Base-by-base conservation (phyloP, 192 early-diverging fungal species). In the Chytriomyces sp. region DNA sequence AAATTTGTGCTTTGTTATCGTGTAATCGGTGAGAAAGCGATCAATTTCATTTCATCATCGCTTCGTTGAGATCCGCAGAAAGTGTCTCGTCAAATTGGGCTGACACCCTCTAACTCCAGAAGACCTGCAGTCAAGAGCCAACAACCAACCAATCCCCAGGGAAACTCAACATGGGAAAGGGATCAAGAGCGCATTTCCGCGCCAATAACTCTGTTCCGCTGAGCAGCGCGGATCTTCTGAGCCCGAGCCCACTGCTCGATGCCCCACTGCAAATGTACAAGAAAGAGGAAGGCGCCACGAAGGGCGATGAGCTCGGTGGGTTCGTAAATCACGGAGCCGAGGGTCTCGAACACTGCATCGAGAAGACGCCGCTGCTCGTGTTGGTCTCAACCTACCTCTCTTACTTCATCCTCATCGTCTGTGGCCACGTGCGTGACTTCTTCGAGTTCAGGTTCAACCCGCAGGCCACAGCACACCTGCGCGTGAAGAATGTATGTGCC, bases 361-460 rank as follows among this genome's bases (percentile, higher is more conserved):
- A 94, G 60, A 84, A 82, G 10, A 90, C 94, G 58, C 95, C 95
- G n/a, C 82, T 91, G 52, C 86, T 89, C 59, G 89, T 90, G 55
- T 87, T 97, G 63, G 86, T 97, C 54, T 93, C 94, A 8, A 99
- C 96, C 65, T 99, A 99, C 78, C 85, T 99, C 39, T 91, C 89
- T 60, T 99, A 93, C 84, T 88, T 96, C 69, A 86, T 98, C 80
- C 85, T 99, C 64, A 95, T 97, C 22, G 78, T 95, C 65, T 91
- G 93, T 81, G 96, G 95, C n/a, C 94, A 99, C 73, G 52, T 94
- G 56, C 87, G 93, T 19, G 96, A 98, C 81, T 94, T 96, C 74
- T 91, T 96, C 61, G 93, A 92, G 38, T 91, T 92, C 81, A 72
- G 91, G 4, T 88, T 93, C 75, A 84, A 64, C 25, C 85, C 85